Evolutionary conservation across 2,329 filamentous ascomycete genomes (phyloP).

Genomic region (Colletotrichum acutatum): DNA sequence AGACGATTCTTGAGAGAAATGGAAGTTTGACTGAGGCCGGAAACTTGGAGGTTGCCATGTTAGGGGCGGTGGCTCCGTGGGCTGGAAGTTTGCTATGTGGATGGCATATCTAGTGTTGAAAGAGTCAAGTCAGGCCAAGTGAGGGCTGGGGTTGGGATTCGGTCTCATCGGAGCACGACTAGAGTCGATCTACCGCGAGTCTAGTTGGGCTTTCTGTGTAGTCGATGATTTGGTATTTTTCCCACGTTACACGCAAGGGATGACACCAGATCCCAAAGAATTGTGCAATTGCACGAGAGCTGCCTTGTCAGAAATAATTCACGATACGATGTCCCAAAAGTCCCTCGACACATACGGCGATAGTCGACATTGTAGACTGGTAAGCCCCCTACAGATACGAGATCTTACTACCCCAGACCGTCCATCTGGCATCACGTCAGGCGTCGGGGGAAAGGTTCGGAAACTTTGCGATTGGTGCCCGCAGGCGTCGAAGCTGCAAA

Average conservation of each 20-base stretch:
- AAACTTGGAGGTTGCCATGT: too few species aligned
- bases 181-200: not conserved
- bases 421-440: not conserved
- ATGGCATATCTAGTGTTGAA: not conserved
- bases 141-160: not conserved
- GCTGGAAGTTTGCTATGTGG: not conserved
- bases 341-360: not conserved
- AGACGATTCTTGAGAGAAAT: too few species aligned
- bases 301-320: not conserved
- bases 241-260: not conserved
- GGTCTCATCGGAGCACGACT: not conserved
- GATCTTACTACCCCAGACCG: constrained; percentile 16
- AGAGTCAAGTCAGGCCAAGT: not conserved
- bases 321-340: constrained; percentile 2
- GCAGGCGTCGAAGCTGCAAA: constrained; percentile 5
- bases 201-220: not conserved
- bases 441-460: not conserved
- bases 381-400: constrained; percentile 16
- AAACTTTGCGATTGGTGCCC: constrained; percentile 22
- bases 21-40: too few species aligned
- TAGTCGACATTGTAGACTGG: not conserved
- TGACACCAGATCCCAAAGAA: not conserved
- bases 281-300: not conserved
- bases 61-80: not conserved
- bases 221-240: not conserved